Percentiles rank a stretch among this genome's conserved stretches.
These are phyloP conservation scores for Sclerotinia borealis DNA, from an alignment of 2,329 filamentous ascomycete genomes.

Conservation along the genomic window DNA sequence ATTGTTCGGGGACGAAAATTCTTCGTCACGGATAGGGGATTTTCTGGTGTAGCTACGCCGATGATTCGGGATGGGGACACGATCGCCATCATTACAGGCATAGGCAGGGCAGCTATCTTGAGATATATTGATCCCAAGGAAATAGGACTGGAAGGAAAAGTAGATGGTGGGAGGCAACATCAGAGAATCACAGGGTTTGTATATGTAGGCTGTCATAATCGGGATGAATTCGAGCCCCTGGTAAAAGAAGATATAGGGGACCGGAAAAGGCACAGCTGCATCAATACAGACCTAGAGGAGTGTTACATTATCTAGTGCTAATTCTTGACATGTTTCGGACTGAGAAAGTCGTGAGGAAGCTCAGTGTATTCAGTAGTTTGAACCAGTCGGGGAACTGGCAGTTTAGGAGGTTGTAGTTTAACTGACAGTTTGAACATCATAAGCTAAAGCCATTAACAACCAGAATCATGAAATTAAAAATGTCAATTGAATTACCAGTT, in stretches of 20 bases:
- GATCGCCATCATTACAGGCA: background rate
- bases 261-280: background rate
- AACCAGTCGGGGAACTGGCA: too few relatives aligned
- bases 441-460: too few relatives aligned
- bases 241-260: background rate
- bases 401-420: too few relatives aligned
- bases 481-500: too few relatives aligned
- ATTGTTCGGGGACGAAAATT: background rate
- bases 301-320: background rate
- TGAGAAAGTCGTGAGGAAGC: background rate
- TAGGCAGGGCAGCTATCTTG: background rate
- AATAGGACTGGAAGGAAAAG: background rate
- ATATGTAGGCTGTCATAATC: slow-evolving; percentile 1
- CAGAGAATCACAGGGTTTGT: slow-evolving; percentile 1
- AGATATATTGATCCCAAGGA: background rate
- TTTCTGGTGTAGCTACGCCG: background rate
- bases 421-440: too few relatives aligned
- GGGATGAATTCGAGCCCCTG: background rate
- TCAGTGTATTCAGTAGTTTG: too few relatives aligned
- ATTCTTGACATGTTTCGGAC: background rate
- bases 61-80: background rate
- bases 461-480: too few relatives aligned
- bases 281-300: background rate
- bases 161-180: background rate
- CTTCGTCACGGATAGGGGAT: background rate